A percentile compares a stretch with the other conserved stretches of the same genome.
Evolutionary conservation across 177 flowering plant species (phyloP).

Genomic region (Vitis hybrid): DNA sequence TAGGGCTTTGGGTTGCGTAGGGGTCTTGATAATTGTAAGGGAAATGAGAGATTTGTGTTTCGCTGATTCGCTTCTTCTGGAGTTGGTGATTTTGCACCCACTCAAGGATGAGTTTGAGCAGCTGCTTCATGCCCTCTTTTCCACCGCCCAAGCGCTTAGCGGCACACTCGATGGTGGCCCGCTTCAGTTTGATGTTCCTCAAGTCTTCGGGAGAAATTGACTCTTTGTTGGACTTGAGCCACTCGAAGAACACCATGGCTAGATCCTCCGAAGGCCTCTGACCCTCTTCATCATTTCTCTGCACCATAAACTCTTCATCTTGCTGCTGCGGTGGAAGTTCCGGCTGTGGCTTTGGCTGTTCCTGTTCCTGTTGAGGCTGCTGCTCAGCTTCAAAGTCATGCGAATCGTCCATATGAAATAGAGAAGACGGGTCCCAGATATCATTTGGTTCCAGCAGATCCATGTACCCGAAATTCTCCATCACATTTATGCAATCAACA

Average conservation of each 20-base stretch:
- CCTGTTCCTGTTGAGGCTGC: constrained; percentile 15
- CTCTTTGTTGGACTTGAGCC: constrained; percentile 86
- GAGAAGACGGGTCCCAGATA: constrained; percentile 55
- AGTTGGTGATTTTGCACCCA: constrained; percentile 89
- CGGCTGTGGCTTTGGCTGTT: constrained; percentile 5
- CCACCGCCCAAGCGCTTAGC: constrained; percentile 77
- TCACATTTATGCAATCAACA: constrained; percentile 52
- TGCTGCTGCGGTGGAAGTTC: constrained; percentile 3
- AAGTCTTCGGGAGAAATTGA: constrained; percentile 83
- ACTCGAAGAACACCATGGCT: constrained; percentile 80
- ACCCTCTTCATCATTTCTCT: constrained; percentile 3
- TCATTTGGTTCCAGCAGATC: constrained; percentile 63
- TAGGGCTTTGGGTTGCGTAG: constrained; percentile 23
- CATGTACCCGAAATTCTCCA: constrained; percentile 76
- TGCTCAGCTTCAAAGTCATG: constrained; percentile 4
- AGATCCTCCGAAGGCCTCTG: constrained; percentile 50
- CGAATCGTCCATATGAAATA: constrained; percentile 35
- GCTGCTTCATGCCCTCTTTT: constrained; percentile 73
- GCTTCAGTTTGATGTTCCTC: constrained; percentile 75
- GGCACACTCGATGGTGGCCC: constrained; percentile 85
- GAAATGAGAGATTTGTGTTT: constrained; percentile 6
- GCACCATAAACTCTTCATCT: not conserved
- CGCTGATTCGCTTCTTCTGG: constrained; percentile 43
- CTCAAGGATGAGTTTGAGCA: constrained; percentile 77
- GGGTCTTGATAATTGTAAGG: constrained; percentile 23